phyloP scores from a whole-genome alignment of 2,329 filamentous ascomycete species.

The Fonsecaea pugnacius region DNA sequence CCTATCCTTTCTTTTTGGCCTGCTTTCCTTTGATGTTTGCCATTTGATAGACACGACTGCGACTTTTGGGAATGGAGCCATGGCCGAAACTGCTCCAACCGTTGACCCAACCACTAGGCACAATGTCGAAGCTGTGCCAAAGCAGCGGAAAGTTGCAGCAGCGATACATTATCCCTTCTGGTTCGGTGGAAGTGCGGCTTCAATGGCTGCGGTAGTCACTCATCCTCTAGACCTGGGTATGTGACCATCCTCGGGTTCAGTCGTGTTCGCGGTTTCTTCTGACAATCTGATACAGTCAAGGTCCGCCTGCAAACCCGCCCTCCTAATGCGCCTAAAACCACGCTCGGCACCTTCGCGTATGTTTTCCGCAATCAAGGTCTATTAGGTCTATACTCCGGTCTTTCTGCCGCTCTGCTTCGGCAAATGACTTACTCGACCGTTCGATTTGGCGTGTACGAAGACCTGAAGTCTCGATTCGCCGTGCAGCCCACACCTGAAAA shows the following conservation, averaged over 20 bases:
- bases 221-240: constrained; percentile 90
- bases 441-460: constrained; percentile 94
- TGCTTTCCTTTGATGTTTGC: constrained; percentile 10
- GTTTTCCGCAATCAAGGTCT: constrained; percentile 76
- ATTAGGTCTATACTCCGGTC: constrained; percentile 83
- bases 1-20: constrained; percentile 9
- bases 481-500: constrained; percentile 49
- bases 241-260: constrained; percentile 8
- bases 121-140: constrained; percentile 35
- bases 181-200: constrained; percentile 95
- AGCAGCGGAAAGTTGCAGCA: constrained; percentile 31
- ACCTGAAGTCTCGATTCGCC: constrained; percentile 75
- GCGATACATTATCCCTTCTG: constrained; percentile 75
- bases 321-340: constrained; percentile 74
- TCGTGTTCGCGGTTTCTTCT: constrained; percentile 9
- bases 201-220: constrained; percentile 86
- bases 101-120: constrained; percentile 18
- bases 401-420: constrained; percentile 88
- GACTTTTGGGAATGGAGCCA: constrained; percentile 30
- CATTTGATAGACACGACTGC: not conserved
- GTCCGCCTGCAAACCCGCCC: constrained; percentile 86
- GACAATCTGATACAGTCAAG: constrained; percentile 57
- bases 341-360: constrained; percentile 83
- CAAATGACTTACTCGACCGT: constrained; percentile 96
- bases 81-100: constrained; percentile 27